Conservation (phyloP, 2,329 filamentous ascomycete species). For the Amphichorda felina region DNA sequence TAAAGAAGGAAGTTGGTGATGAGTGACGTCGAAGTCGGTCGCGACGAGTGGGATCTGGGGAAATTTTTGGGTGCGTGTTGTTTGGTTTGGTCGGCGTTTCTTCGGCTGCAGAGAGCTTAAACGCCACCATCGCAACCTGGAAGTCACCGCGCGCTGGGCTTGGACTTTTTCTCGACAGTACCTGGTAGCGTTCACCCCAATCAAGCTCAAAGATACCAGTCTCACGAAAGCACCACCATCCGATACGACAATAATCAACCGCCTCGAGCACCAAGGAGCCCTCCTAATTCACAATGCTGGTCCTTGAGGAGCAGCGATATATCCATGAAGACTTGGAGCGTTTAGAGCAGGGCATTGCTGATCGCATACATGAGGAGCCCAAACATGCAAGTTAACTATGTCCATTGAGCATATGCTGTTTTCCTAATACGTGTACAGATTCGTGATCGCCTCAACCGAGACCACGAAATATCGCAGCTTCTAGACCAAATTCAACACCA, state of each 20-base stretch:
- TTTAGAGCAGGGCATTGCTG: slow-evolving; percentile 84
- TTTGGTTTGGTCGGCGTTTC: slow-evolving; percentile 1
- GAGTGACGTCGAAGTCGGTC: neutral
- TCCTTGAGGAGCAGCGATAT: slow-evolving; percentile 86
- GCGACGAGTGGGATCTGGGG: neutral
- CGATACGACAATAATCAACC: no score
- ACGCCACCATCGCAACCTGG: no score
- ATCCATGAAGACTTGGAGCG: slow-evolving; percentile 95
- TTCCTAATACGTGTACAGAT: slow-evolving; percentile 44
- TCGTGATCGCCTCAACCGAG: slow-evolving; percentile 76
- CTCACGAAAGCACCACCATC: no score
- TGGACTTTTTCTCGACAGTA: no score
- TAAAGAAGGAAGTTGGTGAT: slow-evolving; percentile 1
- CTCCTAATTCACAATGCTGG: slow-evolving; percentile 45
- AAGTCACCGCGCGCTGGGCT: no score
- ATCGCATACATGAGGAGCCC: slow-evolving; percentile 80
- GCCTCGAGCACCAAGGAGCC: no score
- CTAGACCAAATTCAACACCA: slow-evolving; percentile 80
- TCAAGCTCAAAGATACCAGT: no score
- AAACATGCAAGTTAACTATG: slow-evolving; percentile 53
- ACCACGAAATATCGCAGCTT: slow-evolving; percentile 84
- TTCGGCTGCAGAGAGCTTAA: neutral
- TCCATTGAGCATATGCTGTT: slow-evolving; percentile 2
- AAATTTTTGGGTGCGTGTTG: slow-evolving; percentile 1
- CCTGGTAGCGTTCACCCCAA: no score